phyloP scores from a whole-genome alignment of 2,329 filamentous ascomycete species.

The Dactylonectria estremocensis region DNA sequence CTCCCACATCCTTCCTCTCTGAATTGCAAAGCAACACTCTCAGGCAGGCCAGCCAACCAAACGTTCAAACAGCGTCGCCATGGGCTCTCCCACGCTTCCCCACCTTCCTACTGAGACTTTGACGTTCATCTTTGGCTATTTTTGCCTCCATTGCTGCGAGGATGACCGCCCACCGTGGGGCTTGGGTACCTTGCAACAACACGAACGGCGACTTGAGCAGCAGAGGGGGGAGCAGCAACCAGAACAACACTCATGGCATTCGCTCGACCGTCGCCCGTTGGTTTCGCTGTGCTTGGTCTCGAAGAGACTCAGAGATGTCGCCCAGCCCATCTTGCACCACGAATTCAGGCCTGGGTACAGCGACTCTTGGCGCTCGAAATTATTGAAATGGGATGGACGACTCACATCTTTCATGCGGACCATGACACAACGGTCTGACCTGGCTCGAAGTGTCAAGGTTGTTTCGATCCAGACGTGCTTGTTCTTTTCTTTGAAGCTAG shows the following conservation, averaged over 20 bases:
- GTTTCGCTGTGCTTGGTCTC: constrained; percentile 20
- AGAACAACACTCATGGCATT: constrained; percentile 19
- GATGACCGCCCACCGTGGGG: neutral
- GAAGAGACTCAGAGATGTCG: constrained; percentile 13
- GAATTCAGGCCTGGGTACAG: constrained; percentile 25
- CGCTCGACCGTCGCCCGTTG: constrained; percentile 21
- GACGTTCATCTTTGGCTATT: constrained; percentile 14
- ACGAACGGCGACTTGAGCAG: constrained; percentile 13
- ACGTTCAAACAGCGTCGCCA: neutral
- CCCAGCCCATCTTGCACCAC: constrained; percentile 26
- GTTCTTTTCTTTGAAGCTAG: neutral
- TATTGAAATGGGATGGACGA: constrained; percentile 20
- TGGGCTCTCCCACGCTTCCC: neutral
- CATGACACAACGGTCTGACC: constrained; percentile 10
- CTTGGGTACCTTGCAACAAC: neutral
- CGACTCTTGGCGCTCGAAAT: constrained; percentile 16
- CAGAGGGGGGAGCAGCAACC: constrained; percentile 4
- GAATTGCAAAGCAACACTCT: too few relatives aligned
- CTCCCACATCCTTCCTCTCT: too few relatives aligned
- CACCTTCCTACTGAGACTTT: constrained; percentile 5
- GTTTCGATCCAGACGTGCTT: constrained; percentile 10
- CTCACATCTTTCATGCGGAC: constrained; percentile 27
- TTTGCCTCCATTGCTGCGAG: constrained; percentile 26
- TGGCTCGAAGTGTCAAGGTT: constrained; percentile 18
- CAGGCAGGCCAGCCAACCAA: too few relatives aligned